These are phyloP conservation scores for Phaseolus coccineus DNA, from an alignment of 331 rosid species.

Conservation along the genomic window DNA sequence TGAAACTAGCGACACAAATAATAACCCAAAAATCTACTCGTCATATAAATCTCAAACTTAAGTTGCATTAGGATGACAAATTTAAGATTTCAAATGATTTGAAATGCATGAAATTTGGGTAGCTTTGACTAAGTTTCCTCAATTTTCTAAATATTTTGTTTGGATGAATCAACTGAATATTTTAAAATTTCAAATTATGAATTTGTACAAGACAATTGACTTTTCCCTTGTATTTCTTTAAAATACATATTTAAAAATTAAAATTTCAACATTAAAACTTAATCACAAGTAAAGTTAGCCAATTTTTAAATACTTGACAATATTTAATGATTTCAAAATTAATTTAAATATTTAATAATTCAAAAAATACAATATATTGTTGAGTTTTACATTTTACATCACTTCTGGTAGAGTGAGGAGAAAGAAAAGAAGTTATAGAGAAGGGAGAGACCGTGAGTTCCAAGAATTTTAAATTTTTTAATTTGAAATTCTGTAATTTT, in stretches of 20 bases:
- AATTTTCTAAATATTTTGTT: not conserved
- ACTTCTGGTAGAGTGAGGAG: not conserved
- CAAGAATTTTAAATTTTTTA: not conserved
- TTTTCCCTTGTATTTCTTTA: not conserved
- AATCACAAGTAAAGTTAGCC: not conserved
- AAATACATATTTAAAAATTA: not conserved
- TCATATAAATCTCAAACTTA: conserved; percentile 20
- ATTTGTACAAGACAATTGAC: not conserved
- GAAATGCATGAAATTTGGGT: not conserved
- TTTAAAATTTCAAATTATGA: not conserved
- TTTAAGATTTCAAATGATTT: not conserved
- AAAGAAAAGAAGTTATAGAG: no score
- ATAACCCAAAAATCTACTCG: not conserved
- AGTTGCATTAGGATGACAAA: not conserved
- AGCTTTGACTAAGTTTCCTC: not conserved
- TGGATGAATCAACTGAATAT: not conserved
- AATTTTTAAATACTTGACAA: not conserved
- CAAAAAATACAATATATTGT: not conserved
- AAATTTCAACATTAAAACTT: not conserved
- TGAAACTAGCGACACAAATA: conserved; percentile 9
- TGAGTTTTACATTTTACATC: not conserved
- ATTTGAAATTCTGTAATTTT: not conserved
- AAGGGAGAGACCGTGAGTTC: not conserved
- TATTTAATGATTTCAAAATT: not conserved
- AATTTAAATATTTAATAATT: not conserved